These are phyloP conservation scores for Yamadazyma sp. DNA, from an alignment of 1,139 yeast genomes.

Conservation along the genomic window DNA sequence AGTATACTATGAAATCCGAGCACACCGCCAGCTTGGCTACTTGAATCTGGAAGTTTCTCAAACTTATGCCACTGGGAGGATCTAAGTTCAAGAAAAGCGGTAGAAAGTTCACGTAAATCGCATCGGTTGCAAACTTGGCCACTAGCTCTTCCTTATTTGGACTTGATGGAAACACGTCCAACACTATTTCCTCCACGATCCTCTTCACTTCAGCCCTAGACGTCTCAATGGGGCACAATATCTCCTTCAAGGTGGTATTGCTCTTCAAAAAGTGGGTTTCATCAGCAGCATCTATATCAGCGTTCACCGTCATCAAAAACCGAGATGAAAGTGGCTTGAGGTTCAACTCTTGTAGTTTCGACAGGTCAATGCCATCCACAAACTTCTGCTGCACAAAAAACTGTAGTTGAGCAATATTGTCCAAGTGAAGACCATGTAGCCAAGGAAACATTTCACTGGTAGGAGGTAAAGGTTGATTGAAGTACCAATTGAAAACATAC, in stretches of 20 bases:
- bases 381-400: conserved; percentile 33
- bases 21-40: conserved; percentile 66
- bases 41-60: conserved; percentile 77
- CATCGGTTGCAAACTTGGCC: conserved; percentile 40
- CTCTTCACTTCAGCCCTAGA: conserved; percentile 34
- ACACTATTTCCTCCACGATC: conserved; percentile 20
- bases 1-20: conserved; percentile 68
- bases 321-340: conserved; percentile 20
- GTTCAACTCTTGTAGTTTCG: conserved; percentile 3
- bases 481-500: conserved; percentile 45
- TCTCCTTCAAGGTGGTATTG: conserved; percentile 58
- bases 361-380: background rate
- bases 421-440: conserved; percentile 72
- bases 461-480: conserved; percentile 59
- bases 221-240: conserved; percentile 50
- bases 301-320: conserved; percentile 53
- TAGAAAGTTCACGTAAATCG: conserved; percentile 40
- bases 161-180: conserved; percentile 18
- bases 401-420: conserved; percentile 50
- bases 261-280: conserved; percentile 48
- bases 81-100: conserved; percentile 59
- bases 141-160: conserved; percentile 9
- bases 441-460: conserved; percentile 81
- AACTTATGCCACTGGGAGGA: conserved; percentile 66
- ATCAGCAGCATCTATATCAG: conserved; percentile 7